phyloP scores from a whole-genome alignment of 768 basidiomycete species.

The Pulveroboletus sp. region DNA sequence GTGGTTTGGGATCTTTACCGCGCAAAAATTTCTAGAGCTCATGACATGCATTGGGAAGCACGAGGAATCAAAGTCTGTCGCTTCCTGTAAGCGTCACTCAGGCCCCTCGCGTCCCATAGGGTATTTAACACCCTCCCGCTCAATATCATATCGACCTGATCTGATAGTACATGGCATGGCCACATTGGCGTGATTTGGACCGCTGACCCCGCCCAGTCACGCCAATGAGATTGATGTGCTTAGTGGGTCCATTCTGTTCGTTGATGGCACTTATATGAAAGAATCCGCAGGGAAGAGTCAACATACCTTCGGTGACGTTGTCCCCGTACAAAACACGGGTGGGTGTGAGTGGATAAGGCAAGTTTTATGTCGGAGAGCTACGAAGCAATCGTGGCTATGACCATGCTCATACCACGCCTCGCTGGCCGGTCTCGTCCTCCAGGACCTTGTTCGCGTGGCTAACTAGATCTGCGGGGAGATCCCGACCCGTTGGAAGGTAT shows the following conservation, averaged over 20 bases:
- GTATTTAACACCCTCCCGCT: not conserved
- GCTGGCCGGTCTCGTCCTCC: too few species aligned
- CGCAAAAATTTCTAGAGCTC: slow-evolving; percentile 7
- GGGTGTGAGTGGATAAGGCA: not conserved
- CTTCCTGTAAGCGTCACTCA: slow-evolving; percentile 6
- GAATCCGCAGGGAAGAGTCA: not conserved
- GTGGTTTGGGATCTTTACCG: slow-evolving; percentile 7
- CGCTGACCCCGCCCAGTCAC: slow-evolving; percentile 10
- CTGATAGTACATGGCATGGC: slow-evolving; percentile 5
- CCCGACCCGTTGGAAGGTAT: too few species aligned
- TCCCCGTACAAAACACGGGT: not conserved
- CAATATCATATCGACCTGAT: not conserved
- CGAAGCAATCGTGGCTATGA: not conserved
- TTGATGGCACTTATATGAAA: not conserved
- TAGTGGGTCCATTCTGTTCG: slow-evolving; percentile 1
- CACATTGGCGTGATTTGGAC: not conserved
- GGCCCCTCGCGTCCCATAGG: slow-evolving; percentile 14
- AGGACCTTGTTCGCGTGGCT: not conserved
- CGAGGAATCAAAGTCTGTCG: not conserved
- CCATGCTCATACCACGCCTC: slow-evolving; percentile 1
- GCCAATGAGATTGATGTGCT: slow-evolving; percentile 13
- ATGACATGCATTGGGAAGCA: slow-evolving; percentile 10
- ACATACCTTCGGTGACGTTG: slow-evolving; percentile 5
- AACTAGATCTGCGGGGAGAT: too few species aligned
- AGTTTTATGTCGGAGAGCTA: too few species aligned